A percentile compares a stretch with the other conserved stretches of the same genome.
Conservation (phyloP, 495 filamentous ascomycete genomes). For the Penicillium longicatenatum region DNA sequence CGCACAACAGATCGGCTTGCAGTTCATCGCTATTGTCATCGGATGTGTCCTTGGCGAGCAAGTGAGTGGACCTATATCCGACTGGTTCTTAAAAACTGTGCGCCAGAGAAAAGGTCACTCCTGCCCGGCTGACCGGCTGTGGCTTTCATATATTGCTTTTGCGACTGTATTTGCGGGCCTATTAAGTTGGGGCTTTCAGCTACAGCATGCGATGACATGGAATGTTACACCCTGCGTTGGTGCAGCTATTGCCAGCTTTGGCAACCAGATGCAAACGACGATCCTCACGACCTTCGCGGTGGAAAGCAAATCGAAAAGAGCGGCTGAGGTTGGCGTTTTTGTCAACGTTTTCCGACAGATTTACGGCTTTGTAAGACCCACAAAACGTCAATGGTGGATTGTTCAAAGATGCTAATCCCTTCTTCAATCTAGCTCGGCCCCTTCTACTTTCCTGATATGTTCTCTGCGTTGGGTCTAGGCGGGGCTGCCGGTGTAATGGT, state of each 20-base stretch:
- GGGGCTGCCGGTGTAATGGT: conserved; percentile 36
- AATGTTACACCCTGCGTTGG: conserved; percentile 38
- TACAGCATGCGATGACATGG: conserved; percentile 30
- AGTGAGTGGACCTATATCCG: conserved; percentile 33
- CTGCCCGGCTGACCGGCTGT: conserved; percentile 33
- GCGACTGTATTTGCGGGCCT: conserved; percentile 28
- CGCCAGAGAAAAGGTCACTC: conserved; percentile 15
- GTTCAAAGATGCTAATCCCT: neutral
- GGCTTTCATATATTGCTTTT: conserved; percentile 38
- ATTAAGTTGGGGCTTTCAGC: conserved; percentile 33
- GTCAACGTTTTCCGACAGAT: conserved; percentile 35
- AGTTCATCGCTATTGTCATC: conserved; percentile 40
- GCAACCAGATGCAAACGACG: conserved; percentile 38
- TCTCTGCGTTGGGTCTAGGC: conserved; percentile 27
- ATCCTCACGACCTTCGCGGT: conserved; percentile 35
- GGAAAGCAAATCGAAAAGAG: conserved; percentile 30
- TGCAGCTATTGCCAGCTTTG: conserved; percentile 36
- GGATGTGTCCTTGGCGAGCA: conserved; percentile 40
- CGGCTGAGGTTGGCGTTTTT: conserved; percentile 34
- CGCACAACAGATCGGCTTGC: conserved; percentile 37
- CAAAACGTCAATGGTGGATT: neutral
- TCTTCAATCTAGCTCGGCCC: conserved; percentile 27
- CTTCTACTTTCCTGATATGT: conserved; percentile 39
- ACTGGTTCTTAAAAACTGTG: conserved; percentile 27
- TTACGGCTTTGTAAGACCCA: conserved; percentile 35